Conservation (phyloP, 1,284 basidiomycete genomes). For the Marasmius tenuissimus region DNA sequence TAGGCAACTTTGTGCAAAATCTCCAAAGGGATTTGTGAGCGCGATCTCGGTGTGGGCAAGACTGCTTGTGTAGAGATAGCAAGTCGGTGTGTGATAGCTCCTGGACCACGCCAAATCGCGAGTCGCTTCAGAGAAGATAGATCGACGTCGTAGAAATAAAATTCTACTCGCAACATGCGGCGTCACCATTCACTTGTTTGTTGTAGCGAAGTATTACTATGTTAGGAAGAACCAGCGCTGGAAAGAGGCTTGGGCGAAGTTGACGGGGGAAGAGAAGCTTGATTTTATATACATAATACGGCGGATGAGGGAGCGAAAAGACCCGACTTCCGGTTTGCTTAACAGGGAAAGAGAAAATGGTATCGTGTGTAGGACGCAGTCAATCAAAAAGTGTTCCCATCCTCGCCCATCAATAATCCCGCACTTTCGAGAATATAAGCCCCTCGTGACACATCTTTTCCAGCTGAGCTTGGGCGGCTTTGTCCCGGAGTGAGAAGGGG, state of each 20-base stretch:
- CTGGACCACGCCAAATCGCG: conserved; percentile 67
- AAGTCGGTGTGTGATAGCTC: conserved; percentile 70
- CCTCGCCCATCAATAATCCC: no score
- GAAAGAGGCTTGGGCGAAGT: conserved; percentile 49
- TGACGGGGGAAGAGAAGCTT: conserved; percentile 46
- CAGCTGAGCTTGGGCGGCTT: no score
- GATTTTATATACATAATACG: conserved; percentile 43
- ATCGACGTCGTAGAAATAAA: conserved; percentile 50
- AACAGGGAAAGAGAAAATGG: conserved; percentile 18
- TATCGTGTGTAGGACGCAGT: no score
- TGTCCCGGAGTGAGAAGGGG: no score
- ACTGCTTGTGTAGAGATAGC: conserved; percentile 54
- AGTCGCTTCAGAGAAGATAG: conserved; percentile 61
- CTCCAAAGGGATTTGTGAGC: no score
- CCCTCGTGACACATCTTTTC: no score
- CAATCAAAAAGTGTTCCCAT: no score
- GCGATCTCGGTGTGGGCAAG: no score
- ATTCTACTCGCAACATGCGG: conserved; percentile 43
- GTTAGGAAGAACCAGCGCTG: conserved; percentile 49
- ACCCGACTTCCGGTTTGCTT: conserved; percentile 45
- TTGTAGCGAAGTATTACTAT: conserved; percentile 55
- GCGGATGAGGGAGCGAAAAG: conserved; percentile 39
- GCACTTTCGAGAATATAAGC: no score
- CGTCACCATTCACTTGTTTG: conserved; percentile 47
- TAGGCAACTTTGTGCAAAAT: no score